Conservation (phyloP, 495 filamentous ascomycete species). For the Coniosporium apollinis region DNA sequence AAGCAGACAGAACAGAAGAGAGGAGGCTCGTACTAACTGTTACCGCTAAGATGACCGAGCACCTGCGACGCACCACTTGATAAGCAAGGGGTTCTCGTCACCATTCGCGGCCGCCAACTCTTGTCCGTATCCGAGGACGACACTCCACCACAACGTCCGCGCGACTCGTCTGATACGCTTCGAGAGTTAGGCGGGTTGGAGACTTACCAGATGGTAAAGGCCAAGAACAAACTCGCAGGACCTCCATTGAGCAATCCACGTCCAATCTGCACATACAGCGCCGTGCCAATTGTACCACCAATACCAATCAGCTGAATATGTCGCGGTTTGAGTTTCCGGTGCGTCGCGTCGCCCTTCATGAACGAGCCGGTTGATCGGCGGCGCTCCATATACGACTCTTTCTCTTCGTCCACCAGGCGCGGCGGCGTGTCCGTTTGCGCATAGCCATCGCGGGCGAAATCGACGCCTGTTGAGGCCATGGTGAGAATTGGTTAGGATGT, state of each 20-base stretch:
- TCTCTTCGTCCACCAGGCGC: neutral
- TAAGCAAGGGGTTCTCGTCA: neutral
- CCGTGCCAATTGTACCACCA: conserved; percentile 70
- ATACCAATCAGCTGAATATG: conserved; percentile 63
- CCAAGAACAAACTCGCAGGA: conserved; percentile 59
- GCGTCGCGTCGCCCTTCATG: conserved; percentile 27
- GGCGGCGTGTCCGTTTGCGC: neutral
- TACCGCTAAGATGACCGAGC: conserved; percentile 49
- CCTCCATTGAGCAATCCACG: conserved; percentile 50
- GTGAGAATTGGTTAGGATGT: neutral
- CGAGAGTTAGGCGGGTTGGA: neutral
- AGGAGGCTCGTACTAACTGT: conserved; percentile 35
- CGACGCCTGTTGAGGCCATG: neutral
- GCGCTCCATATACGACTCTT: neutral
- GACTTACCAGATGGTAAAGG: conserved; percentile 71
- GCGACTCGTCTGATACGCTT: neutral
- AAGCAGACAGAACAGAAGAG: too few species aligned
- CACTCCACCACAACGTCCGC: neutral
- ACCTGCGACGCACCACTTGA: conserved; percentile 29
- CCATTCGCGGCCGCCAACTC: too few species aligned
- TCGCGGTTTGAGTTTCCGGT: conserved; percentile 43
- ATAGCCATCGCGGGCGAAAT: neutral
- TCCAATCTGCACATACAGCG: conserved; percentile 61
- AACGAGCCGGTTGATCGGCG: neutral
- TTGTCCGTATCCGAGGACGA: too few species aligned